Percentiles rank a stretch among this genome's conserved stretches.
Evolutionary conservation across 805 yeast genomes (phyloP).

Genomic region (Ogataea parapolymorpha): DNA sequence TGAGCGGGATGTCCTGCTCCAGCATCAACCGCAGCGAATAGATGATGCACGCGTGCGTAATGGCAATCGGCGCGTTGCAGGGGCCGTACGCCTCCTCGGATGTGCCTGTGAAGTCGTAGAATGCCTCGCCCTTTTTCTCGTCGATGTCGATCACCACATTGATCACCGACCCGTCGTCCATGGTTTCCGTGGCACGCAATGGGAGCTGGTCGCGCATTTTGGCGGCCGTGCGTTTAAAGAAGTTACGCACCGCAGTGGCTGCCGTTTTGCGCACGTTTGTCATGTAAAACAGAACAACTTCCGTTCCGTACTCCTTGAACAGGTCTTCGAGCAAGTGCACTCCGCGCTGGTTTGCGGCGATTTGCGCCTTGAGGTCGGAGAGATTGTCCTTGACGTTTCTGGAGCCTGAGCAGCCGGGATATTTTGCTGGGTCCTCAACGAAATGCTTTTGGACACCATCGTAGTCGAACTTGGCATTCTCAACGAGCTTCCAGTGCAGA

Average conservation of each 20-base stretch:
- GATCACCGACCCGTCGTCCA: slow-evolving; percentile 57
- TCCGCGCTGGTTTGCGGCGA: slow-evolving; percentile 50
- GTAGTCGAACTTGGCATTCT: slow-evolving; percentile 49
- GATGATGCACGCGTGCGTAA: slow-evolving; percentile 50
- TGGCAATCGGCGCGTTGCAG: slow-evolving; percentile 54
- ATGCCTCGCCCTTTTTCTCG: slow-evolving; percentile 39
- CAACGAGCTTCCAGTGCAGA: slow-evolving; percentile 47
- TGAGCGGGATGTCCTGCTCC: slow-evolving; percentile 48
- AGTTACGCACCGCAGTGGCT: slow-evolving; percentile 41
- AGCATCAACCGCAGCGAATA: slow-evolving; percentile 49
- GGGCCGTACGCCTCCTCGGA: slow-evolving; percentile 51
- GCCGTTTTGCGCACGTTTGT: slow-evolving; percentile 43
- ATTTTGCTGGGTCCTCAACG: slow-evolving; percentile 46
- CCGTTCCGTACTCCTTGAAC: slow-evolving; percentile 41
- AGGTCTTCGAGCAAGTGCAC: slow-evolving; percentile 41
- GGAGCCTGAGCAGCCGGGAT: slow-evolving; percentile 53
- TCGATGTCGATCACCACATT: slow-evolving; percentile 40
- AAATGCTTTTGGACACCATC: slow-evolving; percentile 45
- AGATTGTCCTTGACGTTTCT: slow-evolving; percentile 52
- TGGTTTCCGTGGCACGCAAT: slow-evolving; percentile 42
- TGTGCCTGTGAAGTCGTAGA: slow-evolving; percentile 51
- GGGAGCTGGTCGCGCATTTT: slow-evolving; percentile 35
- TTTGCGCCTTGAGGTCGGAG: slow-evolving; percentile 46
- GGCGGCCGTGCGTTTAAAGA: slow-evolving; percentile 35
- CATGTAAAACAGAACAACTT: slow-evolving; percentile 46